These are phyloP conservation scores for Tylopilus sp. DNA, from an alignment of 1,284 basidiomycete species.

Conservation along the genomic window DNA sequence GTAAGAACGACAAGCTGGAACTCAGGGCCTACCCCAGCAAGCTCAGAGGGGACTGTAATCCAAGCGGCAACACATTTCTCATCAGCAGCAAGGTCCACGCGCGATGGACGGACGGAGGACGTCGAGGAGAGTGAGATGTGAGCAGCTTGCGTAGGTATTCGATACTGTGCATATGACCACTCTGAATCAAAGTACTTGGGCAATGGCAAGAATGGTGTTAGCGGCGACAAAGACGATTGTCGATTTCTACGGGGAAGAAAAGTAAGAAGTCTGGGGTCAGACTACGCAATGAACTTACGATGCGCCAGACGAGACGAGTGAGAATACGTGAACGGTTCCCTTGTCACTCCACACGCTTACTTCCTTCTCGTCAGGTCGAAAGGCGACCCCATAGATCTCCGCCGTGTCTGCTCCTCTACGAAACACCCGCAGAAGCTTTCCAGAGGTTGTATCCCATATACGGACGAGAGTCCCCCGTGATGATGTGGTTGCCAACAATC, in stretches of 20 bases:
- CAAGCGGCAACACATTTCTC: slow-evolving; percentile 84
- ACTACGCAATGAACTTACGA: slow-evolving; percentile 48
- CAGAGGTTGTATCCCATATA: slow-evolving; percentile 80
- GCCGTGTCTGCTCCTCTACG: slow-evolving; percentile 88
- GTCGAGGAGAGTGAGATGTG: slow-evolving; percentile 71
- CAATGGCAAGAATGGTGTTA: slow-evolving; percentile 75
- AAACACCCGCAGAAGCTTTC: slow-evolving; percentile 77
- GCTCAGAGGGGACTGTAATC: slow-evolving; percentile 58
- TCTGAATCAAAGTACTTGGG: slow-evolving; percentile 93
- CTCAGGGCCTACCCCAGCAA: slow-evolving; percentile 40
- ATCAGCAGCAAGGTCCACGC: slow-evolving; percentile 68
- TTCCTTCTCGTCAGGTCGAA: slow-evolving; percentile 74
- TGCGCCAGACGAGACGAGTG: slow-evolving; percentile 59
- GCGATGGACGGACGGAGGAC: slow-evolving; percentile 50
- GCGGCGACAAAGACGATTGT: slow-evolving; percentile 71
- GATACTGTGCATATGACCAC: slow-evolving; percentile 92
- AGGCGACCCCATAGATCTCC: slow-evolving; percentile 85
- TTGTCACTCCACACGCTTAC: slow-evolving; percentile 94
- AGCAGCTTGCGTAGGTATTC: slow-evolving; percentile 80
- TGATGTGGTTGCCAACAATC: slow-evolving; percentile 82
- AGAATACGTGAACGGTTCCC: slow-evolving; percentile 91
- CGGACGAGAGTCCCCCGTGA: slow-evolving; percentile 83
- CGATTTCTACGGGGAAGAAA: slow-evolving; percentile 57
- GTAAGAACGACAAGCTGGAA: slow-evolving; percentile 83
- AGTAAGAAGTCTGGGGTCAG: slow-evolving; percentile 7